Percentiles rank a stretch among this genome's conserved stretches.
Conservation (phyloP, 2,329 filamentous ascomycete genomes). For the Fusarium globosum region DNA sequence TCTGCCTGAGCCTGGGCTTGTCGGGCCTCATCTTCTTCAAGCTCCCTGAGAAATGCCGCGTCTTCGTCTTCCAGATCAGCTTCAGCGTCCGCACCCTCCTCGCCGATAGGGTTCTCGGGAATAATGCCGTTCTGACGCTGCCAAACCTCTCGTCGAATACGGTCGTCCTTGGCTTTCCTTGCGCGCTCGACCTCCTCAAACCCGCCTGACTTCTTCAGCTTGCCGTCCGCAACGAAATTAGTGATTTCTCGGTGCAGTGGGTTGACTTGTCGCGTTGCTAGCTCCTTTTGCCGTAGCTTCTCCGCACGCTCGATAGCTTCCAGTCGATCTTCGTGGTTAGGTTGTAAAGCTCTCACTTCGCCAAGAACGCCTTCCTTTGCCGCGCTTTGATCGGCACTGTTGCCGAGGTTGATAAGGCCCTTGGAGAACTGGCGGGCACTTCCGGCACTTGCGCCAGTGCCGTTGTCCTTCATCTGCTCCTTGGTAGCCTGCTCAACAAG, state of each 20-base stretch:
- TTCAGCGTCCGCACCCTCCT: slow-evolving; percentile 46
- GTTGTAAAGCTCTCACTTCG: slow-evolving; percentile 91
- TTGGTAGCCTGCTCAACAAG: slow-evolving; percentile 98
- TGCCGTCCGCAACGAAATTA: slow-evolving; percentile 87
- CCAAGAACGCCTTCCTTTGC: slow-evolving; percentile 93
- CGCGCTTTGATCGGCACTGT: slow-evolving; percentile 74
- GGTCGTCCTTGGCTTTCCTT: slow-evolving; percentile 86
- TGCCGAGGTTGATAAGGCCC: slow-evolving; percentile 64
- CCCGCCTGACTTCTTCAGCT: slow-evolving; percentile 94
- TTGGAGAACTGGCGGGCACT: slow-evolving; percentile 67
- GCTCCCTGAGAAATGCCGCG: slow-evolving; percentile 21
- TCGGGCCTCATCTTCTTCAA: slow-evolving; percentile 9
- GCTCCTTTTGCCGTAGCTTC: slow-evolving; percentile 87
- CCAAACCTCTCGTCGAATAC: slow-evolving; percentile 83
- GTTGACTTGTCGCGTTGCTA: slow-evolving; percentile 80
- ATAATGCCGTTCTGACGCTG: slow-evolving; percentile 70
- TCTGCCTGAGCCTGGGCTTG: slow-evolving; percentile 11
- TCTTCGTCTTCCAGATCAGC: slow-evolving; percentile 26
- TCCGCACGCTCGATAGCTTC: slow-evolving; percentile 98
- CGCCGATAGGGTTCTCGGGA: slow-evolving; percentile 56
- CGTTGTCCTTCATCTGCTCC: slow-evolving; percentile 86
- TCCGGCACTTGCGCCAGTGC: slow-evolving; percentile 61
- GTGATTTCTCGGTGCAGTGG: slow-evolving; percentile 86
- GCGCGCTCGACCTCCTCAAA: slow-evolving; percentile 93
- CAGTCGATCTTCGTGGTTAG: slow-evolving; percentile 91